Evolutionary conservation across 495 filamentous ascomycete species (phyloP), one percentile per base, ranked within the genome.

Genomic region (Podospora pseudoanserina): DNA sequence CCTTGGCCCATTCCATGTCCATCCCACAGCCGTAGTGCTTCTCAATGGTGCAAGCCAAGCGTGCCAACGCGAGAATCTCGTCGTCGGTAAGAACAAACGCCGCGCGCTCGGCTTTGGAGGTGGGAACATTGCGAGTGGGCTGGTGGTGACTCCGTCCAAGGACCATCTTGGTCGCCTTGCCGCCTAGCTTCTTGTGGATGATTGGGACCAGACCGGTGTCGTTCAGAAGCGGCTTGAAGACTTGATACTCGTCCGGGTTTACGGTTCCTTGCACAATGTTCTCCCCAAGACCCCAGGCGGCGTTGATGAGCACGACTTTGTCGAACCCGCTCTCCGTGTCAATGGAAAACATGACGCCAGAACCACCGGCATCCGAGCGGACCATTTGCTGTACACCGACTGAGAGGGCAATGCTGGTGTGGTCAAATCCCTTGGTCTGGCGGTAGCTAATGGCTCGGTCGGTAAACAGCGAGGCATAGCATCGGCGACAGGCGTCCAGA

Each of bases 1-100:
- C 78, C 65, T 76, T 76, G 64, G 78, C 78, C 78, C 78, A 80
- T 66, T 80, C 78, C 62, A 80, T 78, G 49, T 80, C 78, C 78
- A 80, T 79, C 4, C 77, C 70, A 60, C 74, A 76, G 4, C 72
- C 71, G 34, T 80, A 80, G 73, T 79, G 76, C 58, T 70, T 67
- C 53, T 80, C 78, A 62, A 80, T 73, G 6, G 54, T 71, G 65
- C 75, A 79, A 4, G 68, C 77, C 78, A 75, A 80, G n/a, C 77
- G 75, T n/a, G 66, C 71, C 28, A 80, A 68, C 60, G 75, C 72
- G 16, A 79, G 71, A 26, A 80, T 80, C 59, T 80, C 77, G n/a
- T 61, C 26, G 44, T 79, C 71, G 16, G 18, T 65, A 15, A 80
- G 73, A 5, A 77, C 74, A 59, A 76, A 75, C 1, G 74, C 67